Base-by-base conservation (phyloP, 2,329 filamentous ascomycete genomes). In the Cytospora mali region DNA sequence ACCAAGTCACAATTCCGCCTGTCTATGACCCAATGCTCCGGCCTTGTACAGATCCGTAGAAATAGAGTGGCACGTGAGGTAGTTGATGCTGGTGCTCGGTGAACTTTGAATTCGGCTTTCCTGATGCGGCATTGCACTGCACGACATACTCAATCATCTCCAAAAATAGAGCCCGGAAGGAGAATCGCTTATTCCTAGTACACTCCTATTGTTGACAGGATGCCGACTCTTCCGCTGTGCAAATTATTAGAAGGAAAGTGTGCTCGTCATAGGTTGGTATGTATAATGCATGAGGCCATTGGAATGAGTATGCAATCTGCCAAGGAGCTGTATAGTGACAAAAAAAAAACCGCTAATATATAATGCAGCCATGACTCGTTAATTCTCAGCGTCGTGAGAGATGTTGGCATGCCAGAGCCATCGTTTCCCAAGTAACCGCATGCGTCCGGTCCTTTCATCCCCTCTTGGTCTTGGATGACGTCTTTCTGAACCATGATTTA, bases 391-490 rank as follows among this genome's bases (percentile, higher is more conserved):
- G 18, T 7, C n/a, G 42, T 46, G 23, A 46, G 7, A 23, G 21
- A n/a, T 13, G 6, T 9, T 46, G 42, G 42, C 42, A 46, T 46
- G 42, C 42, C 42, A 46, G 42, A 46, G 42, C 42, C 42, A 23
- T 18, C 42, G n/a, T 46, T n/a, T 46, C 42, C 21, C n/a, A 21
- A n/a, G 42, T 9, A 23, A 46, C 42, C 42, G 42, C 42, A 23
- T 46, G 42, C 42, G 42, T 46, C 42, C n/a, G 21, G 7, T 23
- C 35, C 16, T 18, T 13, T 51, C 39, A 54, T 28, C 46, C 39
- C 49, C 56, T 48, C 27, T 59, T 56, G 6, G 29, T 21, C 29
- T 56, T 57, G 27, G 60, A 61, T 18, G 51, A 23, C 9, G 14
- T 14, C 13, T 39, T 51, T n/a, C 48, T 29, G 9, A 65, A 1